phyloP scores from a whole-genome alignment of 2,329 filamentous ascomycete species.

The Phyllachora maydis region DNA sequence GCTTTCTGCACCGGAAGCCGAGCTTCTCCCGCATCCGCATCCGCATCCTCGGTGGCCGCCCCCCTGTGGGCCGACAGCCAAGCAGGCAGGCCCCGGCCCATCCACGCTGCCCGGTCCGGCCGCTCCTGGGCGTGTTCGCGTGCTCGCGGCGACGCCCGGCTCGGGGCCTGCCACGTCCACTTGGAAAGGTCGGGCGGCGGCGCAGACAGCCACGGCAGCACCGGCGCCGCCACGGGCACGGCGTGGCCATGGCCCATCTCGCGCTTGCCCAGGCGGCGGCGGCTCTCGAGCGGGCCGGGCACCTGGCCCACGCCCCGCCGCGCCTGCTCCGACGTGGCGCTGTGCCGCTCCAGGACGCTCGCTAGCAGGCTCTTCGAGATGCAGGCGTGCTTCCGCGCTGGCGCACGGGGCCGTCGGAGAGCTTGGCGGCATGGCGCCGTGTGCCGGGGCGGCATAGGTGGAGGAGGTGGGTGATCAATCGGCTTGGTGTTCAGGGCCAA shows the following conservation, averaged over 20 bases:
- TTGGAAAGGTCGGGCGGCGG: slow-evolving; percentile 20
- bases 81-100: slow-evolving; percentile 2
- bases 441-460: slow-evolving; percentile 22
- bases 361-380: slow-evolving; percentile 34
- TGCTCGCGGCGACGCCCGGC: slow-evolving; percentile 8
- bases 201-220: slow-evolving; percentile 24
- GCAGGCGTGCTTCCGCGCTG: slow-evolving; percentile 27
- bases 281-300: slow-evolving; percentile 32
- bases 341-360: slow-evolving; percentile 25
- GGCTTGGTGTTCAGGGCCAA: too few relatives aligned
- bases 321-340: slow-evolving; percentile 10
- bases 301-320: slow-evolving; percentile 16
- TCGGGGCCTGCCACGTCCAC: slow-evolving; percentile 32
- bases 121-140: slow-evolving; percentile 4
- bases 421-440: slow-evolving; percentile 25
- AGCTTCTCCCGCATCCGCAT: not conserved
- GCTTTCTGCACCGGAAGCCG: not conserved
- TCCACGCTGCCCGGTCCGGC: slow-evolving; percentile 3
- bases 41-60: too few relatives aligned
- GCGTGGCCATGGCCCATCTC: slow-evolving; percentile 27
- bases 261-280: slow-evolving; percentile 28
- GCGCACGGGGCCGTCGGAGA: slow-evolving; percentile 18
- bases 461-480: too few relatives aligned
- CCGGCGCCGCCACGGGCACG: slow-evolving; percentile 16
- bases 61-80: slow-evolving; percentile 1